phyloP scores from a whole-genome alignment of 306 rosid species.

The Crataegus laevigata region DNA sequence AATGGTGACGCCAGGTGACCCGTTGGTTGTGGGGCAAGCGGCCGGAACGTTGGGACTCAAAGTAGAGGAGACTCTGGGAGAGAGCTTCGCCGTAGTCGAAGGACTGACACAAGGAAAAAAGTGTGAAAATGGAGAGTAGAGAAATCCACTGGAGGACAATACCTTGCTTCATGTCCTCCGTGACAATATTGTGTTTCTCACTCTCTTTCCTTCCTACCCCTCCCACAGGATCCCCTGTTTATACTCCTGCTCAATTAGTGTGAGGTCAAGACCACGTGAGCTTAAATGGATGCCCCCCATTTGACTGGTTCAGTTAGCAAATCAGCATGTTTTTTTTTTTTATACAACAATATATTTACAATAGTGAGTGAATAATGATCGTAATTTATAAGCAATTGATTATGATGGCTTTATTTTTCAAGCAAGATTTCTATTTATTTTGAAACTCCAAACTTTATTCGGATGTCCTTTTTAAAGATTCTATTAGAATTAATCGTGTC shows the following conservation, averaged over 20 bases:
- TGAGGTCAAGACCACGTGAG: slow-evolving; percentile 3
- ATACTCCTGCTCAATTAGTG: neutral
- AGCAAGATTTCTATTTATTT: too few species aligned
- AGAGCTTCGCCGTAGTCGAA: slow-evolving; percentile 56
- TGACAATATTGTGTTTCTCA: neutral
- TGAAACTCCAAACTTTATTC: too few species aligned
- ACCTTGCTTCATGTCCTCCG: slow-evolving; percentile 29
- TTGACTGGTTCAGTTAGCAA: neutral
- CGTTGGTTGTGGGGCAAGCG: slow-evolving; percentile 73
- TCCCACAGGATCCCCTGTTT: neutral
- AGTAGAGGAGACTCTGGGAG: slow-evolving; percentile 67
- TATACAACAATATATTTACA: too few species aligned
- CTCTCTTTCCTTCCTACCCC: neutral
- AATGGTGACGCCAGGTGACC: slow-evolving; percentile 75
- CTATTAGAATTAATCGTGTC: too few species aligned
- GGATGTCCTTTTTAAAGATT: too few species aligned
- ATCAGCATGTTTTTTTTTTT: too few species aligned
- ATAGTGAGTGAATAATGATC: too few species aligned
- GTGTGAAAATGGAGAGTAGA: slow-evolving; percentile 27
- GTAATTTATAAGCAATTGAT: too few species aligned
- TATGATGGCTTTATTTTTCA: too few species aligned
- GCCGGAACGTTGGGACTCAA: slow-evolving; percentile 85
- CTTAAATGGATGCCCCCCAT: neutral
- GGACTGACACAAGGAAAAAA: slow-evolving; percentile 29
- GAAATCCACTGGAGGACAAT: slow-evolving; percentile 22